These are phyloP conservation scores for Alectoria sarmentosa DNA, from an alignment of 495 filamentous ascomycete species.

Conservation along the genomic window DNA sequence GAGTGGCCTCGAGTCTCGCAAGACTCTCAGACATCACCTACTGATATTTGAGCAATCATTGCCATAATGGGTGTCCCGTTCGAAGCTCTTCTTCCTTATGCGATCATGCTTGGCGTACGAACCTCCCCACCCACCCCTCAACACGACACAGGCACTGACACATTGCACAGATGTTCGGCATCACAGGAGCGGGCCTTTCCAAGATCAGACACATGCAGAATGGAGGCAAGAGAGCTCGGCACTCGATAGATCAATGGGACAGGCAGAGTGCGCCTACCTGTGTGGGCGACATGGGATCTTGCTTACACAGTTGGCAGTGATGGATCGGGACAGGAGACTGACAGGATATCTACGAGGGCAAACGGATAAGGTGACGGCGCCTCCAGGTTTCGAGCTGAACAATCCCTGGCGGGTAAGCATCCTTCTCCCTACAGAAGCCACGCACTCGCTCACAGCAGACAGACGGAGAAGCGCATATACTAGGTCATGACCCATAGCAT, in stretches of 20 bases:
- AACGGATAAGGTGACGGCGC: slow-evolving; percentile 69
- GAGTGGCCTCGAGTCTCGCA: neutral
- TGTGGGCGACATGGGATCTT: slow-evolving; percentile 17
- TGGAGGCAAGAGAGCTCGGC: slow-evolving; percentile 77
- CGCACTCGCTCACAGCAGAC: neutral
- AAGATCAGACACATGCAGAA: slow-evolving; percentile 72
- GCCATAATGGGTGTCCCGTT: slow-evolving; percentile 87
- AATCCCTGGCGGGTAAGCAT: slow-evolving; percentile 82
- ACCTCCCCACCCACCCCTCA: slow-evolving; percentile 18
- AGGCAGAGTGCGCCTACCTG: slow-evolving; percentile 51
- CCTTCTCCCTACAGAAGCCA: neutral
- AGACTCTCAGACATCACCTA: neutral
- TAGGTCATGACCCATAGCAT: neutral
- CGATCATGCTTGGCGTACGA: slow-evolving; percentile 78
- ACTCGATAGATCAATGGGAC: slow-evolving; percentile 89
- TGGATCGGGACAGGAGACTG: slow-evolving; percentile 87
- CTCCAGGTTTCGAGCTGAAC: slow-evolving; percentile 84
- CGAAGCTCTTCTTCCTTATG: slow-evolving; percentile 91
- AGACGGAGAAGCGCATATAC: slow-evolving; percentile 17
- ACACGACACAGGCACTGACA: slow-evolving; percentile 25
- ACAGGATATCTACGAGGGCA: slow-evolving; percentile 84
- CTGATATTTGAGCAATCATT: neutral
- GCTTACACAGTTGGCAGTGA: slow-evolving; percentile 60
- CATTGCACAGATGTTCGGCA: slow-evolving; percentile 75
- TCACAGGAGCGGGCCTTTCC: slow-evolving; percentile 69